Base-by-base conservation (phyloP, 2,329 filamentous ascomycete genomes). In the Fusarium newnesense region DNA sequence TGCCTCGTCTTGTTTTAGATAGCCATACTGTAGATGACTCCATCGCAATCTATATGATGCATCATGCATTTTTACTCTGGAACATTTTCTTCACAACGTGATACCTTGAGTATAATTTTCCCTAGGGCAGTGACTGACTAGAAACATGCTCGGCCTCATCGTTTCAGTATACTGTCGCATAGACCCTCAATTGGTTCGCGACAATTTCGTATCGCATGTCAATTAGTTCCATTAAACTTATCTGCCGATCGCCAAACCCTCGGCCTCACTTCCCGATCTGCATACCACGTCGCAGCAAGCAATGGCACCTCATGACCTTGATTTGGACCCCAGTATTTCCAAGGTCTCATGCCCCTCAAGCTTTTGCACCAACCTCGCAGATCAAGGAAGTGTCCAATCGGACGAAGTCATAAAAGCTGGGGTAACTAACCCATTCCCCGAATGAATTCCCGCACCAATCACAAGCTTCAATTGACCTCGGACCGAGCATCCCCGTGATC, bases 391-490 rank as follows among this genome's bases (percentile, higher is more conserved):
- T 28, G 34, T 28, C 71, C 71, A 74, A 74, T 74, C 32, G 47
- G 34, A 32, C 21, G 8, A 4, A 5, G 34, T 1, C 9, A 19
- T 15, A 4, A 36, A 64, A 73, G 63, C 70, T 71, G 59, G 71
- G 71, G 62, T 63, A 56, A 57, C 26, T 26, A 6, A 26, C 21
- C 10, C 30, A 13, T 67, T 40, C 30, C 16, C 13, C n/a, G 9
- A 28, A 28, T 42, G 21, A 34, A 56, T 37, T 74, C 32, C 71
- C 72, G 72, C 72, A 39, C 72, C 72, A 74, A 74, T 74, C 69
- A 50, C 24, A 3, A 26, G 10, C 26, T 12, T 13, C 43, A 63
- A 44, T 71, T 46, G 4, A 18, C 39, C 16, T 47, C 71, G 71
- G 71, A 72, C 71, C 71, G 59, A 68, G n/a, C 30, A 52, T 65